Evolutionary conservation across 345 rosid genomes (phyloP), one percentile per base, ranked within the genome.

Genomic region (Brassica cretica): DNA sequence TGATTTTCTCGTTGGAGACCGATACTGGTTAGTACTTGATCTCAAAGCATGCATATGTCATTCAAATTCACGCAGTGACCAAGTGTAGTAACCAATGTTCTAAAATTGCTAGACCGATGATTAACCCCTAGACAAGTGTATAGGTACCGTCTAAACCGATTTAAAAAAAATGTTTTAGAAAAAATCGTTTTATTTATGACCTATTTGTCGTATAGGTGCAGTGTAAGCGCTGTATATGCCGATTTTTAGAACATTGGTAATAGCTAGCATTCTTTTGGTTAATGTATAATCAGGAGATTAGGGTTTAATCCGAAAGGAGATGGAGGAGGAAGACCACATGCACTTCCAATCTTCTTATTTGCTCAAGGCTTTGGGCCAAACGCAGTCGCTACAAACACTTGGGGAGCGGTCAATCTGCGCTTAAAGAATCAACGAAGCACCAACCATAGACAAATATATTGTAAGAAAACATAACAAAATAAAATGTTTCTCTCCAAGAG

Each of bases 381-480:
- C 8, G 66, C 77, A 59, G 60, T 73, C 14, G 32, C 2, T 4
- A 32, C 74, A 39, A 71, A 27, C 46, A 68, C 85, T 30, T 79
- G 78, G 78, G 82, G 78, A 51, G 82, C 70, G 18, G 78, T 79
- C 53, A 67, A 73, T 51, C 7, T 79, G 18, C 74, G 71, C 5
- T 79, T 79, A 53, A 73, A 51, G 66, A 68, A 79, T 73, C 82
- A 73, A 29, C 66, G 70, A 62, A 63, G 5, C 51, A 24, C 79
- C 37, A 76, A 71, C 68, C 76, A 78, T 3, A 75, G 0, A 59
- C 24, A 74, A 53, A 0, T 11, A 39, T 80, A 70, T 68, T 80
- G 82, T 74, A 80, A 74, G 78, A 61, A 2, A 61, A 39, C 56
- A 2, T 9, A 55, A 55, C 24, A 55, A 55, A 61, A 39, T 9